phyloP scores from a whole-genome alignment of 257 asterid species.

The Paulownia fortunei region DNA sequence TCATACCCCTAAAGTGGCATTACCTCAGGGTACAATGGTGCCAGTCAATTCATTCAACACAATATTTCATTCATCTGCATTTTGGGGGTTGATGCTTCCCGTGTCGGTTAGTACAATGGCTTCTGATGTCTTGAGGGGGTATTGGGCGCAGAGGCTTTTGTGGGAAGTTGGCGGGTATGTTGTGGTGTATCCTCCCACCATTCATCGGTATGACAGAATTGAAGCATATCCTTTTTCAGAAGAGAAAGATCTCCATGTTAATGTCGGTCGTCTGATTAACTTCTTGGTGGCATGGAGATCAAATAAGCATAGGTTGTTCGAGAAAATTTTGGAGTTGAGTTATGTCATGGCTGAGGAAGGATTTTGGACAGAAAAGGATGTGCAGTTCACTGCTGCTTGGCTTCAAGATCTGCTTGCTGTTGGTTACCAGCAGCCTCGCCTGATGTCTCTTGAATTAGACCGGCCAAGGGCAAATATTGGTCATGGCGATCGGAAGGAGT shows the following conservation, averaged over 20 bases:
- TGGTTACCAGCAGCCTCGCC: constrained; percentile 93
- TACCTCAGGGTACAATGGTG: constrained; percentile 97
- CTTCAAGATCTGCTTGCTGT: constrained; percentile 93
- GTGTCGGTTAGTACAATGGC: constrained; percentile 97
- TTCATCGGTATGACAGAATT: constrained; percentile 66
- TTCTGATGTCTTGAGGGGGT: constrained; percentile 94
- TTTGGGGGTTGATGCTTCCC: constrained; percentile 97
- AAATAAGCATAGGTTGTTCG: constrained; percentile 71
- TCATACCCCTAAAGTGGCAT: constrained; percentile 87
- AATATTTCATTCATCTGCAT: constrained; percentile 84
- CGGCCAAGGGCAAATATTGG: constrained; percentile 86
- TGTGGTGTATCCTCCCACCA: constrained; percentile 90
- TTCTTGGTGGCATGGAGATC: constrained; percentile 94
- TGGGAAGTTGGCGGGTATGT: constrained; percentile 99
- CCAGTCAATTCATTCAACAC: constrained; percentile 94
- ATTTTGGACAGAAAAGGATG: constrained; percentile 90
- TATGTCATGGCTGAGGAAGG: constrained; percentile 98
- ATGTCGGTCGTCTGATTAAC: constrained; percentile 81
- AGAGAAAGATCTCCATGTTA: constrained; percentile 96
- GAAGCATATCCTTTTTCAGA: constrained; percentile 93
- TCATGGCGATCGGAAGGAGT: constrained; percentile 86
- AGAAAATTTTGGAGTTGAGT: constrained; percentile 86
- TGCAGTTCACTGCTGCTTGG: constrained; percentile 94
- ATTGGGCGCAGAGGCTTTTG: constrained; percentile 93
- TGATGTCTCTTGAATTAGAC: constrained; percentile 89